A percentile compares a stretch with the other conserved stretches of the same genome.
These are phyloP conservation scores for Smallanthus sonchifolius DNA, from an alignment of 129 eudicot species.

Conservation along the genomic window DNA sequence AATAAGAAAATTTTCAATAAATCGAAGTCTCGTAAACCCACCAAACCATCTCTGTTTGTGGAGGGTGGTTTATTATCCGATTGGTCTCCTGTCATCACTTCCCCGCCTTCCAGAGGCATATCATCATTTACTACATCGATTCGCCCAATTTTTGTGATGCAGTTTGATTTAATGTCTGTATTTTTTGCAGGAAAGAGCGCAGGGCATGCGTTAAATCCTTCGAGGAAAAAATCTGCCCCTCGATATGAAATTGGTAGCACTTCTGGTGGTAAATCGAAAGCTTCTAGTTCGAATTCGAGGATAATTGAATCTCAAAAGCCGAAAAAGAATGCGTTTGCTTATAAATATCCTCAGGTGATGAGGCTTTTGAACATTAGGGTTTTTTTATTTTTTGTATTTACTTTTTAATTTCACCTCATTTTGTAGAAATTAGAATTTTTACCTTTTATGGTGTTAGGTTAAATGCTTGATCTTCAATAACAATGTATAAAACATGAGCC, in stretches of 20 bases:
- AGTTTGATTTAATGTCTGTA: neutral
- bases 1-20: conserved; percentile 30
- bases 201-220: conserved; percentile 27
- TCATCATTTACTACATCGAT: neutral
- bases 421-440: neutral
- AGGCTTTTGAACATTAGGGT: neutral
- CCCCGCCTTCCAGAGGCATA: conserved; percentile 59
- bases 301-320: conserved; percentile 31
- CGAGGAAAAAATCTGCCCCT: conserved; percentile 34
- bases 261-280: conserved; percentile 26
- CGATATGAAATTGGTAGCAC: conserved; percentile 27
- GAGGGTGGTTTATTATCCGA: conserved; percentile 74
- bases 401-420: neutral
- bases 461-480: neutral
- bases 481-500: neutral
- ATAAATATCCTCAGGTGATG: conserved; percentile 43
- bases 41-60: conserved; percentile 44
- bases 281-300: conserved; percentile 14
- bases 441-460: neutral
- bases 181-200: conserved; percentile 25
- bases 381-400: neutral
- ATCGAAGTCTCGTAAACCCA: conserved; percentile 30
- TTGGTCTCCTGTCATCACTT: conserved; percentile 42
- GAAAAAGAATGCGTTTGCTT: conserved; percentile 42
- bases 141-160: neutral